These are phyloP conservation scores for Rickenella mellea DNA, from an alignment of 768 basidiomycete genomes.

Conservation along the genomic window DNA sequence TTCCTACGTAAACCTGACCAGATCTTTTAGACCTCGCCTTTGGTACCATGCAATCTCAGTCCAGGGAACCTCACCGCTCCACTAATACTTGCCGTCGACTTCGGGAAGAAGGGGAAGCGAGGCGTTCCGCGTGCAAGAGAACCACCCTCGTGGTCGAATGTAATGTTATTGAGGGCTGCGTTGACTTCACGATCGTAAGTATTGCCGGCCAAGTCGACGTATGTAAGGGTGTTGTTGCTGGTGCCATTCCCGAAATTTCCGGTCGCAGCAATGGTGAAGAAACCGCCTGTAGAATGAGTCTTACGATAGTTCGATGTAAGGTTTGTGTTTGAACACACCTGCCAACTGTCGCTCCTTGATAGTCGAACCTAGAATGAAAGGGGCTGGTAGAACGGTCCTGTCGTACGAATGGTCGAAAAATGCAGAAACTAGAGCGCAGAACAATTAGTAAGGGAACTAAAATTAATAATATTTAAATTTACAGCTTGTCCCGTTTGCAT, in stretches of 20 bases:
- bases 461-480: slow-evolving; percentile 4
- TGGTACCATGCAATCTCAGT: slow-evolving; percentile 8
- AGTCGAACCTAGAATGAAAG: slow-evolving; percentile 47
- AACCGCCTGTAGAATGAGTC: slow-evolving; percentile 30
- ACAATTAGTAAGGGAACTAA: too few relatives aligned
- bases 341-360: slow-evolving; percentile 53
- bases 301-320: background rate
- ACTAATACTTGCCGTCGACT: slow-evolving; percentile 2
- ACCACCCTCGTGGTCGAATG: slow-evolving; percentile 48
- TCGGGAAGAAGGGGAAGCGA: slow-evolving; percentile 4
- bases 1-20: too few relatives aligned
- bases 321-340: slow-evolving; percentile 25
- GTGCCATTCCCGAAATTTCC: slow-evolving; percentile 61
- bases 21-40: background rate
- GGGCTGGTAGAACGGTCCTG: slow-evolving; percentile 45
- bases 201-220: slow-evolving; percentile 48
- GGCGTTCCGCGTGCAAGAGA: slow-evolving; percentile 22
- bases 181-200: slow-evolving; percentile 54
- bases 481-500: slow-evolving; percentile 24
- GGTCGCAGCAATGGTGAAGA: slow-evolving; percentile 31
- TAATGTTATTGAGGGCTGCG: slow-evolving; percentile 52
- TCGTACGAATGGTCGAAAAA: slow-evolving; percentile 63
- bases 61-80: slow-evolving; percentile 27
- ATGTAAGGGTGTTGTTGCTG: slow-evolving; percentile 58
- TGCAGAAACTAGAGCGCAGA: slow-evolving; percentile 31